These are phyloP conservation scores for Cystobasidium sp. DNA, from an alignment of 1,284 basidiomycete species.

Conservation along the genomic window DNA sequence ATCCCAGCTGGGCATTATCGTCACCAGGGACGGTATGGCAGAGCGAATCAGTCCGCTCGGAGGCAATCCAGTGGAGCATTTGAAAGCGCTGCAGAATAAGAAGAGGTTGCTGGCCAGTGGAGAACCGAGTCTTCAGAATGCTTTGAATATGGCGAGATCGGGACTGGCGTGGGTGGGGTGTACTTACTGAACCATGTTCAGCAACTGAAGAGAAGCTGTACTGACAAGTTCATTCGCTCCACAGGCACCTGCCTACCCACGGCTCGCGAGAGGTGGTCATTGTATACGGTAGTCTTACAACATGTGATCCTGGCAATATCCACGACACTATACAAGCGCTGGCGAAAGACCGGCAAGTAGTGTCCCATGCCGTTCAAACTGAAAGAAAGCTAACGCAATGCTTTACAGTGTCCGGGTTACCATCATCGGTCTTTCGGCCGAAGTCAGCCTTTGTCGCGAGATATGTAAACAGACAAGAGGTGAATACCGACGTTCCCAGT, in stretches of 20 bases:
- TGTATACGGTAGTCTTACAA: conserved; percentile 92
- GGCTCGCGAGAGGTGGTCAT: conserved; percentile 93
- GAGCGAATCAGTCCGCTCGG: conserved; percentile 87
- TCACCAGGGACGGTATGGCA: conserved; percentile 83
- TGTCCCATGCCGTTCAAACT: neutral
- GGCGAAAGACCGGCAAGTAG: conserved; percentile 62
- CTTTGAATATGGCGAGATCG: conserved; percentile 89
- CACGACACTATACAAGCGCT: conserved; percentile 86
- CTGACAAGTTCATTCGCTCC: neutral
- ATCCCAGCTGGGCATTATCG: conserved; percentile 93
- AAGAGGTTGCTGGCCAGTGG: conserved; percentile 86
- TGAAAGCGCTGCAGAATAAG: conserved; percentile 81
- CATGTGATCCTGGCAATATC: conserved; percentile 95
- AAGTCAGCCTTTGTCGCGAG: conserved; percentile 95
- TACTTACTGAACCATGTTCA: neutral
- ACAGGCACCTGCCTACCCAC: conserved; percentile 88
- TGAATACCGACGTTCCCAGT: conserved; percentile 52
- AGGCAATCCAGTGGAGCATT: conserved; percentile 91
- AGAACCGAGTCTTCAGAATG: conserved; percentile 94
- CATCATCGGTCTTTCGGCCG: conserved; percentile 88
- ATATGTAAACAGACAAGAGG: conserved; percentile 86
- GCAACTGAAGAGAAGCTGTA: neutral
- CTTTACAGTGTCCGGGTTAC: conserved; percentile 79
- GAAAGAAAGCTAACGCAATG: neutral
- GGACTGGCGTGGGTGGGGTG: conserved; percentile 73